A percentile compares a stretch with the other conserved stretches of the same genome.
Evolutionary conservation across 441 rosid genomes (phyloP).

Genomic region (Populus hybrid): DNA sequence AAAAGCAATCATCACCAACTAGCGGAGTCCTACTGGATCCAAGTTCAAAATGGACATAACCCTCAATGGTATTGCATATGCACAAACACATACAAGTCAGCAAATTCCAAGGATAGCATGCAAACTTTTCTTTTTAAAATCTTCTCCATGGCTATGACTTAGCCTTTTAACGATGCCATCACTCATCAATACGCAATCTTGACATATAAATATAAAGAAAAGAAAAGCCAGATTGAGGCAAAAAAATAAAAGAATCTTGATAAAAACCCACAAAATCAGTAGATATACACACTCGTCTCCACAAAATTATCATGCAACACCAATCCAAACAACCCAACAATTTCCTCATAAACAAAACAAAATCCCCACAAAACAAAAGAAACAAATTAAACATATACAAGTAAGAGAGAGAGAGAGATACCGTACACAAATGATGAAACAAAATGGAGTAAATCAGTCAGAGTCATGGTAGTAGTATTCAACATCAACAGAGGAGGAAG

Average conservation of each 20-base stretch:
- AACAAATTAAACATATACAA: not conserved
- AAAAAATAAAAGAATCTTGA: not conserved
- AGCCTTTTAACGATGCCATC: not conserved
- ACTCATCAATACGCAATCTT: not conserved
- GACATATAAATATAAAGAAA: not conserved
- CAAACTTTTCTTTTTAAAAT: not conserved
- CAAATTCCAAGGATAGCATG: not conserved
- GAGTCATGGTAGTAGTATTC: slow-evolving; percentile 42
- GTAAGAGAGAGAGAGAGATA: not conserved
- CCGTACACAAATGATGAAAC: slow-evolving; percentile 8
- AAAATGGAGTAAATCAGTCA: slow-evolving; percentile 34
- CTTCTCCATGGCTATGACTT: not conserved
- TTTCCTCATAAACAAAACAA: not conserved
- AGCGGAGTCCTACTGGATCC: not conserved
- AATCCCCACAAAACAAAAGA: not conserved
- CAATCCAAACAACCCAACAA: not conserved
- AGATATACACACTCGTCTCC: not conserved
- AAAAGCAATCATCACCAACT: not conserved
- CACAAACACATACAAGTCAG: not conserved
- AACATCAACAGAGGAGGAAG: slow-evolving; percentile 31
- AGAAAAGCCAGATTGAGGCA: not conserved
- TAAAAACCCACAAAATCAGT: not conserved
- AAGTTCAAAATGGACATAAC: not conserved
- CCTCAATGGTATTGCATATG: not conserved
- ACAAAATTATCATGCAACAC: not conserved